Conservation (phyloP, 768 basidiomycete genomes). For the Austroboletus festivus region DNA sequence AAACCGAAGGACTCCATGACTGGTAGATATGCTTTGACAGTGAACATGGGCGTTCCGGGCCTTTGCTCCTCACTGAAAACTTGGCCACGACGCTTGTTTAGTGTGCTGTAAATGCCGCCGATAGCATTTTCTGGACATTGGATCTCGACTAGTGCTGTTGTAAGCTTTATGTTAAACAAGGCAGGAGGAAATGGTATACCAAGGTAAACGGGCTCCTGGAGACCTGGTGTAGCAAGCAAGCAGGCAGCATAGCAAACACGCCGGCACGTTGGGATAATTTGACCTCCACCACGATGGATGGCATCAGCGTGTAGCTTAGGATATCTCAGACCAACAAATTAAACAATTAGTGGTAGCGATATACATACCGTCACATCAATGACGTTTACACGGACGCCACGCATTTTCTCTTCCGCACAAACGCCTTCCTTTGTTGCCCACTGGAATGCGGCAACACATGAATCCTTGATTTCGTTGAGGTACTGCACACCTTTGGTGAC, state of each 20-base stretch:
- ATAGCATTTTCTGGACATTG: conserved; percentile 97
- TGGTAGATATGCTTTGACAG: conserved; percentile 94
- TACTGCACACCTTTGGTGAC: conserved; percentile 99
- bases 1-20: conserved; percentile 94
- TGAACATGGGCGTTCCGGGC: conserved; percentile 98
- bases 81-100: conserved; percentile 98
- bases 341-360: not conserved
- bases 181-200: conserved; percentile 40
- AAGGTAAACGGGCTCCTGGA: conserved; percentile 96
- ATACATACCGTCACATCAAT: conserved; percentile 85
- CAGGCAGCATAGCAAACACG: conserved; percentile 96
- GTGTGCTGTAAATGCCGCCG: conserved; percentile 90
- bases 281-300: conserved; percentile 98
- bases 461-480: conserved; percentile 99
- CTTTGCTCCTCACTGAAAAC: conserved; percentile 98
- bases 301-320: conserved; percentile 92
- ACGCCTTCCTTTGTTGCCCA: conserved; percentile 99
- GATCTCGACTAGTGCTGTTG: conserved; percentile 70
- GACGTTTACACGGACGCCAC: conserved; percentile 94
- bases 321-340: not conserved
- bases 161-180: conserved; percentile 10
- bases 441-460: conserved; percentile 98
- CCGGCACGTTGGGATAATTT: conserved; percentile 95
- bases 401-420: conserved; percentile 96
- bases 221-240: conserved; percentile 82